These are phyloP conservation scores for Lentinus brumalis DNA, from an alignment of 768 basidiomycete species.

Conservation along the genomic window DNA sequence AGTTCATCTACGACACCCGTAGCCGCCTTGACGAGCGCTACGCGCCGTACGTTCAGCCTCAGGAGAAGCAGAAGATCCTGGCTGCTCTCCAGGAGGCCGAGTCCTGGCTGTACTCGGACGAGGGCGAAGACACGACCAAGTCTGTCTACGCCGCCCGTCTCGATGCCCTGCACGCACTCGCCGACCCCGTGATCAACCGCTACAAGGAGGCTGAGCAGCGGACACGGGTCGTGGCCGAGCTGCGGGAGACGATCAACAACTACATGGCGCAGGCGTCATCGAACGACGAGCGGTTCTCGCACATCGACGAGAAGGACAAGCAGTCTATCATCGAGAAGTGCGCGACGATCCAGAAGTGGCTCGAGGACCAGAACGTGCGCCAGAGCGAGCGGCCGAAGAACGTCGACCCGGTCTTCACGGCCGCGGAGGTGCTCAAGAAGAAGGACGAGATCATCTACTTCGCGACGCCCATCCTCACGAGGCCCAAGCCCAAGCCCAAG, in stretches of 20 bases:
- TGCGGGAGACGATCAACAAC: constrained; percentile 87
- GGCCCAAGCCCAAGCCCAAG: constrained; percentile 87
- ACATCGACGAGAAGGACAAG: constrained; percentile 90
- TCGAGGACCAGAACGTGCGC: constrained; percentile 86
- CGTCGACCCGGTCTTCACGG: constrained; percentile 80
- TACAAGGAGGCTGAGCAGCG: constrained; percentile 85
- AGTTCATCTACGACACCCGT: constrained; percentile 96
- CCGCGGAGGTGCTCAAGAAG: constrained; percentile 85
- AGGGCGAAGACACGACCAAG: constrained; percentile 94
- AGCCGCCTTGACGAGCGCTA: constrained; percentile 91
- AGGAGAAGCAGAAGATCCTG: constrained; percentile 80
- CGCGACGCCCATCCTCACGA: constrained; percentile 86
- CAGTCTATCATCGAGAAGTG: constrained; percentile 86
- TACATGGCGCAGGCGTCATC: constrained; percentile 86
- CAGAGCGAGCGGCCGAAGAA: constrained; percentile 92
- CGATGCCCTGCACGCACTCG: constrained; percentile 80
- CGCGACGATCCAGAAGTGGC: constrained; percentile 91
- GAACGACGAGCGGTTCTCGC: constrained; percentile 80
- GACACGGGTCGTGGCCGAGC: constrained; percentile 64
- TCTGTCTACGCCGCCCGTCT: constrained; percentile 89
- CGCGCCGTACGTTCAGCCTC: constrained; percentile 67
- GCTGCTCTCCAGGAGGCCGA: constrained; percentile 75
- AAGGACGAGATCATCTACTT: constrained; percentile 91
- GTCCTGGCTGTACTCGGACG: constrained; percentile 97
- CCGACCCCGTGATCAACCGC: constrained; percentile 84